phyloP scores from a whole-genome alignment of 108 stramenopile genomes.

The Cyclotella baltica region DNA sequence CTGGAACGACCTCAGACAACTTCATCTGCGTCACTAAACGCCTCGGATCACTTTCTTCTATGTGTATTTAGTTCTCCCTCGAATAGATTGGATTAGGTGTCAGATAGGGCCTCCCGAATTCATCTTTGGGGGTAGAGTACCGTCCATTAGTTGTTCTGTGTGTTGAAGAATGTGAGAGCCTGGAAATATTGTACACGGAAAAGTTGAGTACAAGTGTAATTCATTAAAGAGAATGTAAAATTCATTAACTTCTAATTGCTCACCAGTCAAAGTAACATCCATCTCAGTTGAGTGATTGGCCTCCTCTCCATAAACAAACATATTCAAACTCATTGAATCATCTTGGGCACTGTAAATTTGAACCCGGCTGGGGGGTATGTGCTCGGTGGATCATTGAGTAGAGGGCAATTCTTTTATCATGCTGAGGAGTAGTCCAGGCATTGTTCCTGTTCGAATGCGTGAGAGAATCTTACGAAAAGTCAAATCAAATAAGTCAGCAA shows the following conservation, averaged over 20 bases:
- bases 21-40: constrained; percentile 84
- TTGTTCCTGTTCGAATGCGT: constrained; percentile 87
- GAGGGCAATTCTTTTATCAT: constrained; percentile 84
- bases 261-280: constrained; percentile 52
- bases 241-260: background rate
- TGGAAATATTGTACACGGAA: background rate
- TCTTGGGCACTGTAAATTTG: constrained; percentile 92
- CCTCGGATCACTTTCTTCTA: constrained; percentile 74
- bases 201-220: background rate
- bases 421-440: constrained; percentile 76
- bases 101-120: constrained; percentile 58
- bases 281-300: constrained; percentile 31
- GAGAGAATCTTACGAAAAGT: constrained; percentile 60
- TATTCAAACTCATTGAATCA: constrained; percentile 87
- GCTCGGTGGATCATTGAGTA: constrained; percentile 54
- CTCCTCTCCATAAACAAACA: constrained; percentile 88
- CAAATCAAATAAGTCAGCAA: constrained; percentile 1
- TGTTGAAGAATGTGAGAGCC: constrained; percentile 70
- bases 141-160: constrained; percentile 66
- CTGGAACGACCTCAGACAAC: constrained; percentile 84
- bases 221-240: background rate
- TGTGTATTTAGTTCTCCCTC: constrained; percentile 68
- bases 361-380: constrained; percentile 72
- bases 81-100: constrained; percentile 56
- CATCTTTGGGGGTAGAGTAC: constrained; percentile 45